Evolutionary conservation across 2,329 filamentous ascomycete species (phyloP).

Genomic region (Aspergillus chevalieri): DNA sequence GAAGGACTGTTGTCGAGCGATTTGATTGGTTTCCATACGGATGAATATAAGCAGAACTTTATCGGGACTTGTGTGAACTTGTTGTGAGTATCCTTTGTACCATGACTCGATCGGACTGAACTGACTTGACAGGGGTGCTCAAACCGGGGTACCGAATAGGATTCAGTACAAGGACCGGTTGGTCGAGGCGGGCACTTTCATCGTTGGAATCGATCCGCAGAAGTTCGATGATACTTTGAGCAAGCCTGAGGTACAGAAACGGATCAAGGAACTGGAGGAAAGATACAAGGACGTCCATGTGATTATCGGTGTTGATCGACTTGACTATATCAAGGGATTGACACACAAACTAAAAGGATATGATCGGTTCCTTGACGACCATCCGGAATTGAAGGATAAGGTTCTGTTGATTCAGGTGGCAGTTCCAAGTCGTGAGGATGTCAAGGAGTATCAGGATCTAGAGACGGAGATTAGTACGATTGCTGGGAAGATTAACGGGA

Average conservation of each 20-base stretch:
- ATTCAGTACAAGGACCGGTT: slow-evolving; percentile 78
- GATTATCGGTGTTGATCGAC: slow-evolving; percentile 84
- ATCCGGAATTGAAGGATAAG: slow-evolving; percentile 89
- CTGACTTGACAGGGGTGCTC: slow-evolving; percentile 25
- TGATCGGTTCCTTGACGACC: slow-evolving; percentile 84
- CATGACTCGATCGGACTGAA: background rate
- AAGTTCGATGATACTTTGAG: slow-evolving; percentile 81
- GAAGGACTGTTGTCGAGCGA: slow-evolving; percentile 80
- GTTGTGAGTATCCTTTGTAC: slow-evolving; percentile 46
- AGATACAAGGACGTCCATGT: slow-evolving; percentile 87
- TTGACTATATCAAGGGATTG: slow-evolving; percentile 96
- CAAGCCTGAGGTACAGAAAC: slow-evolving; percentile 69
- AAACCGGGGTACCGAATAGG: slow-evolving; percentile 68
- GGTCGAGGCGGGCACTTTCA: slow-evolving; percentile 81
- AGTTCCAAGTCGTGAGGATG: slow-evolving; percentile 74
- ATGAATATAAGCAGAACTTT: slow-evolving; percentile 90
- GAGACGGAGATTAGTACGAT: slow-evolving; percentile 86
- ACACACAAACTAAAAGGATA: slow-evolving; percentile 90
- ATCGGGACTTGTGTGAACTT: slow-evolving; percentile 82
- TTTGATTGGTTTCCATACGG: slow-evolving; percentile 95
- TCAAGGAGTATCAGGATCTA: slow-evolving; percentile 92
- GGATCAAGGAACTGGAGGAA: slow-evolving; percentile 68
- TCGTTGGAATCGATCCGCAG: slow-evolving; percentile 90
- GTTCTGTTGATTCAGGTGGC: slow-evolving; percentile 91
- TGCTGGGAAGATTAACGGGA: slow-evolving; percentile 88